Conservation (phyloP, 371 early-diverging fungal genomes). For the Rhizomucor pusillus region DNA sequence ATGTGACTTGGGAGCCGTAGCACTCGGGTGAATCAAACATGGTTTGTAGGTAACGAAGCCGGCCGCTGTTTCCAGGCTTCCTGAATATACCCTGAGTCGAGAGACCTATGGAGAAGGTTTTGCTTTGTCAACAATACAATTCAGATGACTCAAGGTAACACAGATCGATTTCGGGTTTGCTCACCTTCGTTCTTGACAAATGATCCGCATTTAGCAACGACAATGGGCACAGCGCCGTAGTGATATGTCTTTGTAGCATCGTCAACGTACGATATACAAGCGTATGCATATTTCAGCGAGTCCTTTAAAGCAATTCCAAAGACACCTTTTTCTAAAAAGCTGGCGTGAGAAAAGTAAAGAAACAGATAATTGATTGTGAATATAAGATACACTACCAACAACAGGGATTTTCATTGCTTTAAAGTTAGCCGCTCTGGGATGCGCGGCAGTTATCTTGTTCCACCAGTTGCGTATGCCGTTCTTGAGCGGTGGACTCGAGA, state of each 20-base stretch:
- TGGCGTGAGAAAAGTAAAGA: not conserved
- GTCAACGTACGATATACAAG: conserved; percentile 27
- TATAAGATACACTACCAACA: conserved; percentile 23
- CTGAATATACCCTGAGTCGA: conserved; percentile 25
- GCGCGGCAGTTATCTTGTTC: conserved; percentile 33
- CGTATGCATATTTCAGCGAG: conserved; percentile 26
- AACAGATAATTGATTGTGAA: not conserved
- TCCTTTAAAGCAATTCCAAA: conserved; percentile 24
- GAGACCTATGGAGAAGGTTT: conserved; percentile 9
- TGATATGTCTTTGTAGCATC: conserved; percentile 19
- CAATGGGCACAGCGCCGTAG: conserved; percentile 46
- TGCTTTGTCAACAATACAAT: no score
- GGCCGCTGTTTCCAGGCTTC: conserved; percentile 36
- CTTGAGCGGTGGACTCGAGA: no score
- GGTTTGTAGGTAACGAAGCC: conserved; percentile 47
- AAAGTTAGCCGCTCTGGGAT: conserved; percentile 30
- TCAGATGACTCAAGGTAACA: no score
- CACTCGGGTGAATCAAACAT: conserved; percentile 50
- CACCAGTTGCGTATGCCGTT: conserved; percentile 33
- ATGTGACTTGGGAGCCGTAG: conserved; percentile 48
- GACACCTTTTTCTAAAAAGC: conserved; percentile 20
- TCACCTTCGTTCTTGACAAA: conserved; percentile 47
- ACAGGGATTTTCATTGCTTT: conserved; percentile 30
- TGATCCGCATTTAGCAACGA: conserved; percentile 51
- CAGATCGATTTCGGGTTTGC: no score